Evolutionary conservation across 1,284 basidiomycete genomes (phyloP).

Genomic region (Tetrapyrgos nigripes): DNA sequence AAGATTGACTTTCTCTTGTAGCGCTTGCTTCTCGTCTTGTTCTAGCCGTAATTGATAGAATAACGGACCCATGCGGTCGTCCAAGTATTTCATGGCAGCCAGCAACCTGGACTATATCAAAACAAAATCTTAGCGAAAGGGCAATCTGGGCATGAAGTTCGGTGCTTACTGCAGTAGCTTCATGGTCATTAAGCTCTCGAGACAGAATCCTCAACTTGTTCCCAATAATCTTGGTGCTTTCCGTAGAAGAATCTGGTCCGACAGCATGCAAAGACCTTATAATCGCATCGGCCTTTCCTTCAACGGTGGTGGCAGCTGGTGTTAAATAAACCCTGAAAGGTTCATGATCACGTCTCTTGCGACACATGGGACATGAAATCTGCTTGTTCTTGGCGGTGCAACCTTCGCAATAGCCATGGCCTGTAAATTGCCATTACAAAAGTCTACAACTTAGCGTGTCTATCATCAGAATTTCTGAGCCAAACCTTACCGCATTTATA

Average conservation of each 20-base stretch:
- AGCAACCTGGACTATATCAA: constrained; percentile 8
- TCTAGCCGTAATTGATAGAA: constrained; percentile 11
- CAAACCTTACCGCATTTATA: constrained; percentile 16
- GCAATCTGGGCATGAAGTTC: neutral
- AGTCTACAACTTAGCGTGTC: neutral
- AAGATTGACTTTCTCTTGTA: constrained; percentile 13
- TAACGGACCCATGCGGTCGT: constrained; percentile 6
- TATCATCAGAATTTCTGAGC: too few relatives aligned
- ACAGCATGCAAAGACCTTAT: neutral
- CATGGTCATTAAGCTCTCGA: neutral
- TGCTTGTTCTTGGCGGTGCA: constrained; percentile 4
- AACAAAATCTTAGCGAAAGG: neutral
- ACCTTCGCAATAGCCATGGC: constrained; percentile 14
- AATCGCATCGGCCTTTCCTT: constrained; percentile 6
- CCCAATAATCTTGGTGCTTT: neutral
- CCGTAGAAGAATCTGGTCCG: neutral
- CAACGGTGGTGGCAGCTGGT: constrained; percentile 2
- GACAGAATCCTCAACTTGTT: neutral
- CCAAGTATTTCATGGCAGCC: constrained; percentile 9
- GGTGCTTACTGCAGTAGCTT: constrained; percentile 6
- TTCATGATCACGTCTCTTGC: constrained; percentile 1
- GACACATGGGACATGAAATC: constrained; percentile 10
- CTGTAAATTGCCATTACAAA: neutral
- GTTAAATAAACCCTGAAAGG: constrained; percentile 12
- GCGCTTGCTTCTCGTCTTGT: constrained; percentile 13